These are phyloP conservation scores for Oryza brachyantha DNA, from an alignment of 176 grass and related monocot species.

Conservation along the genomic window DNA sequence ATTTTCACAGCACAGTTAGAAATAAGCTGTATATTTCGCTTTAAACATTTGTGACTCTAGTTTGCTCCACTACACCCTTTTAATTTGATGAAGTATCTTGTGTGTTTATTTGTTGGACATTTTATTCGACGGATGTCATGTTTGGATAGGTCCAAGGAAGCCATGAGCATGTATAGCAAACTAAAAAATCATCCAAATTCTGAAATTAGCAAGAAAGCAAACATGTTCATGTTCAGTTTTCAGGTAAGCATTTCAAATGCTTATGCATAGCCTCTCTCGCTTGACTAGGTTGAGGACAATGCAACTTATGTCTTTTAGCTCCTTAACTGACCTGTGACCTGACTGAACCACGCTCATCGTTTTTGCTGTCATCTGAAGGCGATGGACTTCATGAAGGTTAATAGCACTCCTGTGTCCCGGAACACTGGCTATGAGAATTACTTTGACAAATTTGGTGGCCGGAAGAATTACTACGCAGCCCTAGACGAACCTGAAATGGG, in stretches of 20 bases:
- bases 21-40: not conserved
- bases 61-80: not conserved
- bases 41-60: not conserved
- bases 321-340: no score
- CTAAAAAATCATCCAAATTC: conserved; percentile 73
- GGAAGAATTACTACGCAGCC: conserved; percentile 50
- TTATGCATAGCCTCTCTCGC: not conserved
- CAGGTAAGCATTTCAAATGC: conserved; percentile 48
- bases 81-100: not conserved
- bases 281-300: not conserved
- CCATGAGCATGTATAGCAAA: conserved; percentile 82
- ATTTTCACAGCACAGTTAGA: not conserved
- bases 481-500: conserved; percentile 39
- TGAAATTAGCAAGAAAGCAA: conserved; percentile 75
- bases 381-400: conserved; percentile 86
- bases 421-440: conserved; percentile 79
- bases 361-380: conserved; percentile 41
- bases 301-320: not conserved
- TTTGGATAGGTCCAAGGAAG: conserved; percentile 71
- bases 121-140: not conserved
- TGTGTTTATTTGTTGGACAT: not conserved
- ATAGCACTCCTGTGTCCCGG: conserved; percentile 30
- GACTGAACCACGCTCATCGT: not conserved
- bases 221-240: conserved; percentile 75
- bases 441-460: conserved; percentile 64